Evolutionary conservation across 768 basidiomycete genomes (phyloP), one percentile per base, ranked within the genome.

Genomic region (Lentinula sp.): DNA sequence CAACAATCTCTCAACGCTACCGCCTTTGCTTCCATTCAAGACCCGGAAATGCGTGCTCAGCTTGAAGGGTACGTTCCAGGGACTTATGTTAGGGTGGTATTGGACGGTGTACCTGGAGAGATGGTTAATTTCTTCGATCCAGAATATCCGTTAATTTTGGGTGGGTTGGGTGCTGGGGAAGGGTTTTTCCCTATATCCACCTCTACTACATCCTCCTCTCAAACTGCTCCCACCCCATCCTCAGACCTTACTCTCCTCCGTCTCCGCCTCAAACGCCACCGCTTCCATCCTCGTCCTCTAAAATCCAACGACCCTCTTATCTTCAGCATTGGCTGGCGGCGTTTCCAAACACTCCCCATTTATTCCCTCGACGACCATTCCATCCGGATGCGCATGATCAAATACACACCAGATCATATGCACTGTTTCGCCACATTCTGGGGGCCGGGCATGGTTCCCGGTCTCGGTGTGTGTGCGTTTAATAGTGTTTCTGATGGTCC

Each of bases 401-500:
- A 99, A 76, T 99, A 99, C 71, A 98, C 97, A 0, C 97, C 97
- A 0, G 97, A 99, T 75, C 97, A 99, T 69, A 98, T 96, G 97
- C 97, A 99, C 71, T 99, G 97, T 69, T 96, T 89, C 69, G 96
- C 95, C 2, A 97, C 95, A 2, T 97, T 98, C 74, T 99, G 95
- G 69, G 96, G 94, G 0, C 96, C 97, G 6, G 87, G 93, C 20
- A 79, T 93, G 2, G 77, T 92, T 0, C 96, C 95, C 20, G 97
- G 97, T 74, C 97, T 93, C 0, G 95, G 95, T 36, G 95, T 99
- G 76, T 98, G 97, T 72, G 90, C 96, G 2, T 98, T 99, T 82
- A 98, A 95, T 73, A 85, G 89, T 0, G 75, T 99, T 15, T 72
- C 78, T 0, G 78, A 77, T n/a, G 8, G 28, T 28, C 28, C 28